These are phyloP conservation scores for Fragaria vesca DNA, from an alignment of 306 rosid genomes.

Conservation along the genomic window DNA sequence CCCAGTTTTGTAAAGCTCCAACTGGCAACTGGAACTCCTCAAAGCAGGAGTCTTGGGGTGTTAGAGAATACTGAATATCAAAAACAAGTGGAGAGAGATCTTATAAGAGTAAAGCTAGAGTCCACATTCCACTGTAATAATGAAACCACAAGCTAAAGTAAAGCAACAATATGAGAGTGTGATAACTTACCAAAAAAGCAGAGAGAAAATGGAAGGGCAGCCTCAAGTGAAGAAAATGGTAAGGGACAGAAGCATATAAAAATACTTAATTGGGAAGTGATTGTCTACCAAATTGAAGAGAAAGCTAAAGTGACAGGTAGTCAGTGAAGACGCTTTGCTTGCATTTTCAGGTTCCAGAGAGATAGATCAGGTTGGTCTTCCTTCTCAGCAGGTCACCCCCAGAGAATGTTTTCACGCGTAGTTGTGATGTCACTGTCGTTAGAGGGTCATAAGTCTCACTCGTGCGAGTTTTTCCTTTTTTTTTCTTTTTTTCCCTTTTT, in stretches of 20 bases:
- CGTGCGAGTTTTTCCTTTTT: background rate
- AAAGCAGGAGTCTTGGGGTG: conserved; percentile 16
- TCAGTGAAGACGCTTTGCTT: conserved; percentile 58
- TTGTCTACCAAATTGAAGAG: conserved; percentile 17
- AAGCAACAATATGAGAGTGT: conserved; percentile 30
- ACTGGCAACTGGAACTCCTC: conserved; percentile 22
- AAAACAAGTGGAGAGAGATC: conserved; percentile 39
- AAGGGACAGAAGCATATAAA: background rate
- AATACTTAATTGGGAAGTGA: conserved; percentile 21
- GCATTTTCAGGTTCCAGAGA: conserved; percentile 55
- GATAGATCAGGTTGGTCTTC: conserved; percentile 2
- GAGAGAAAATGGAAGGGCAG: conserved; percentile 29
- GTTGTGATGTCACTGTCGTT: conserved; percentile 59
- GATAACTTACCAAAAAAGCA: conserved; percentile 42
- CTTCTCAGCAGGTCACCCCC: conserved; percentile 11
- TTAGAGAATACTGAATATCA: conserved; percentile 5
- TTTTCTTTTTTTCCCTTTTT: background rate
- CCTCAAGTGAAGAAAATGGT: conserved; percentile 30
- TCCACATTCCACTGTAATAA: conserved; percentile 20
- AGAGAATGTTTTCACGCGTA: conserved; percentile 51
- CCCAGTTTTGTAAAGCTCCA: conserved; percentile 14
- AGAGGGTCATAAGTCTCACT: background rate
- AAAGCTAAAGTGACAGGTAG: conserved; percentile 33
- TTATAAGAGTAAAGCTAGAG: conserved; percentile 25
- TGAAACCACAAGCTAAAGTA: conserved; percentile 24